Evolutionary conservation across 2,329 filamentous ascomycete genomes (phyloP).

Genomic region (Lecanicillium sp.): DNA sequence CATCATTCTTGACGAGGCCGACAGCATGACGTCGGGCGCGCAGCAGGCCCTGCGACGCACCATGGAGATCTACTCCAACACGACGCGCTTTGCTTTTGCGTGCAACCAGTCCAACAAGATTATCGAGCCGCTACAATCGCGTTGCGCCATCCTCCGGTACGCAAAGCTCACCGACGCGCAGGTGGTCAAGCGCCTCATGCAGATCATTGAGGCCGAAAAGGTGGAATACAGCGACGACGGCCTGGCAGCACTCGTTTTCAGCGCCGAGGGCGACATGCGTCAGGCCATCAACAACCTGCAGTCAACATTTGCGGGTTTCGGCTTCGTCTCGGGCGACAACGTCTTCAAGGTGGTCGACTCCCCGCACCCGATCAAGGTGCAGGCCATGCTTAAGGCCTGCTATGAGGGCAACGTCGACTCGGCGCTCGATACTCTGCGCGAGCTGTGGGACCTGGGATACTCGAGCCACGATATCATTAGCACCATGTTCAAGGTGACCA

Average conservation of each 20-base stretch:
- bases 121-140: slow-evolving; percentile 95
- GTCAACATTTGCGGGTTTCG: slow-evolving; percentile 87
- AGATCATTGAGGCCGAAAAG: slow-evolving; percentile 88
- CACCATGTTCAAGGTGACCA: slow-evolving; percentile 98
- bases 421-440: slow-evolving; percentile 77
- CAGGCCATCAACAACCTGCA: slow-evolving; percentile 99
- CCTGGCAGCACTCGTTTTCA: slow-evolving; percentile 92
- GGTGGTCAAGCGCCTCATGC: slow-evolving; percentile 81
- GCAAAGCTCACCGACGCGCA: slow-evolving; percentile 87
- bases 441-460: slow-evolving; percentile 92
- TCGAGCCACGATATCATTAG: slow-evolving; percentile 98
- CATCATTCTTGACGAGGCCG: slow-evolving; percentile 95
- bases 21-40: slow-evolving; percentile 95
- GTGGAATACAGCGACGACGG: slow-evolving; percentile 91
- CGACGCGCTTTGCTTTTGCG: slow-evolving; percentile 93
- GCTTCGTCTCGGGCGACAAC: slow-evolving; percentile 95
- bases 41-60: slow-evolving; percentile 92
- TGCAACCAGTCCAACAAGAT: slow-evolving; percentile 99
- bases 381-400: slow-evolving; percentile 97
- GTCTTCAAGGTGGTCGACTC: slow-evolving; percentile 97
- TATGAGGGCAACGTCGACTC: slow-evolving; percentile 87
- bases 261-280: slow-evolving; percentile 95
- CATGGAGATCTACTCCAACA: slow-evolving; percentile 98
- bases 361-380: slow-evolving; percentile 95
- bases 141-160: slow-evolving; percentile 93